Conservation (phyloP, 228 moss, liverwort and hornwort species). For the Sphagnum fallax region DNA sequence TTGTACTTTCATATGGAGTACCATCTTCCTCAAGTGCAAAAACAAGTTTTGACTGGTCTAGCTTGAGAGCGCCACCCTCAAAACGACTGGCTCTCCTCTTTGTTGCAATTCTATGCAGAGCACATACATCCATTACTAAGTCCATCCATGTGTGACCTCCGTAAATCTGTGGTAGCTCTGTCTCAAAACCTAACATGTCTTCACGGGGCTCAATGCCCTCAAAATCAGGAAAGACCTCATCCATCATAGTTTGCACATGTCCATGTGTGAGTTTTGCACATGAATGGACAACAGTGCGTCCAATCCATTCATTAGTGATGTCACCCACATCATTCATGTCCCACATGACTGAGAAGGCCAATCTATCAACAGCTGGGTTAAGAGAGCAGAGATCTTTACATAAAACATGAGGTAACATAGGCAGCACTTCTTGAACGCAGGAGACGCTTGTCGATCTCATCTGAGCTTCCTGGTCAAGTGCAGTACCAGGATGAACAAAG, state of each 20-base stretch:
- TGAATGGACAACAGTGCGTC: slow-evolving; percentile 75
- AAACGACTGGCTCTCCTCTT: slow-evolving; percentile 40
- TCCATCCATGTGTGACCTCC: slow-evolving; percentile 70
- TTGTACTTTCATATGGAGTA: slow-evolving; percentile 39
- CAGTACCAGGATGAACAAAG: slow-evolving; percentile 67
- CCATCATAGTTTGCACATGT: slow-evolving; percentile 86
- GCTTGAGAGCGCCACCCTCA: slow-evolving; percentile 42
- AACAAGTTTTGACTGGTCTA: slow-evolving; percentile 37
- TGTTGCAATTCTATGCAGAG: slow-evolving; percentile 42
- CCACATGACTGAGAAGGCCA: slow-evolving; percentile 90
- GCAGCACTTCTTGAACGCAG: slow-evolving; percentile 81
- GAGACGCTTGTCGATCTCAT: slow-evolving; percentile 90
- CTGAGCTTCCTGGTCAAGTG: slow-evolving; percentile 81
- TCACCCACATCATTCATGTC: slow-evolving; percentile 62
- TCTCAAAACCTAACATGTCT: slow-evolving; percentile 21
- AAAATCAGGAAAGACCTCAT: slow-evolving; percentile 23
- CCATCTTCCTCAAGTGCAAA: slow-evolving; percentile 47
- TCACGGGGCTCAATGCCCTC: slow-evolving; percentile 39
- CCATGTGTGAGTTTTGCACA: slow-evolving; percentile 92
- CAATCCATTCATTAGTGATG: slow-evolving; percentile 87
- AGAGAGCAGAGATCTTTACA: slow-evolving; percentile 94
- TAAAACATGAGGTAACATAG: slow-evolving; percentile 81
- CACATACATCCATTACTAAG: slow-evolving; percentile 53
- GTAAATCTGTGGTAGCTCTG: slow-evolving; percentile 41
- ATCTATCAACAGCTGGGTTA: slow-evolving; percentile 87